Conservation (phyloP, 805 yeast genomes). For the Saccharomycopsis selenospora region DNA sequence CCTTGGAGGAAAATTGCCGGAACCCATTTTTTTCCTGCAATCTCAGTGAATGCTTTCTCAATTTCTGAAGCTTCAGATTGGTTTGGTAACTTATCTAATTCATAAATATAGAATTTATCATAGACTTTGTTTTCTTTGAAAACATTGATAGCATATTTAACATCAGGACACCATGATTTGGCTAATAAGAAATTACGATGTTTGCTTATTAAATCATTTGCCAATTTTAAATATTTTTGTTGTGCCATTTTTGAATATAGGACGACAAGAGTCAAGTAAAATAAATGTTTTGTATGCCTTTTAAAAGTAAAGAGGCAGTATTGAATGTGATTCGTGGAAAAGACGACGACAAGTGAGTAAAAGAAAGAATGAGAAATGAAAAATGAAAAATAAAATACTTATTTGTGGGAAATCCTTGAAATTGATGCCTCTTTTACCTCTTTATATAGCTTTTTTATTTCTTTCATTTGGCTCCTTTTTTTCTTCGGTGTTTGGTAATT, state of each 20-base stretch:
- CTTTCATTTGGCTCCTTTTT: no score
- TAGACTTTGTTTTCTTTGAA: conserved; percentile 47
- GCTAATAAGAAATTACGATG: conserved; percentile 52
- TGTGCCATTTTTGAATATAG: conserved; percentile 12
- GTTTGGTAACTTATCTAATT: conserved; percentile 46
- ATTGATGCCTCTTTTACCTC: conserved; percentile 1
- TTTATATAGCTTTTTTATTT: background rate
- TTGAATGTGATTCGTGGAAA: no score
- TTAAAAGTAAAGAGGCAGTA: no score
- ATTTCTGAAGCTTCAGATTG: conserved; percentile 44
- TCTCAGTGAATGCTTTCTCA: conserved; percentile 48
- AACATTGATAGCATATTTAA: conserved; percentile 52
- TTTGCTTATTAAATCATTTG: conserved; percentile 38
- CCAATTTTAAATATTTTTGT: conserved; percentile 30
- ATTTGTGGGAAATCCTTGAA: conserved; percentile 1
- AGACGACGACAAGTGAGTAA: no score
- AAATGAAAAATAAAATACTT: background rate
- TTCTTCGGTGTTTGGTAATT: no score
- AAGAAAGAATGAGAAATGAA: conserved; percentile 1
- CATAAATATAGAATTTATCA: conserved; percentile 47
- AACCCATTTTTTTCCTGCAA: conserved; percentile 59
- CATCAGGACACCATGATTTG: conserved; percentile 76
- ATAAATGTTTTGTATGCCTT: no score
- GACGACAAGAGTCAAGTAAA: no score
- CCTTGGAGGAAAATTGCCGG: conserved; percentile 62